Conservation (phyloP, 2,329 filamentous ascomycete species). For the Chaetomiaceae sp. region DNA sequence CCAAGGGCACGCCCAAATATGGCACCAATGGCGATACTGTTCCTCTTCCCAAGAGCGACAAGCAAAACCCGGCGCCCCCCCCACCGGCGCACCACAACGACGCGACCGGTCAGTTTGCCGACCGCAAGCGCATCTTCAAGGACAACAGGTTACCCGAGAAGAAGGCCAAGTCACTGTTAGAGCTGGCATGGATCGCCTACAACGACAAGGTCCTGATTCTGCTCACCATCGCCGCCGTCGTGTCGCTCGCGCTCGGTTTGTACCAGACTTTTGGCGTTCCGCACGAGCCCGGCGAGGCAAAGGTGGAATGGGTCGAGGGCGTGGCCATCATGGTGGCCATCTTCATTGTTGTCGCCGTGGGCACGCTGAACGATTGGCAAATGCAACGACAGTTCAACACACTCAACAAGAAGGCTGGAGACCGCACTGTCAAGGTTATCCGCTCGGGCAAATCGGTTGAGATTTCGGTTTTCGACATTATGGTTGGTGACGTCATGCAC, state of each 20-base stretch:
- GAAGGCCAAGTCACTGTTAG: conserved; percentile 57
- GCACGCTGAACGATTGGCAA: conserved; percentile 63
- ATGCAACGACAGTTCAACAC: conserved; percentile 63
- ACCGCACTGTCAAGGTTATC: conserved; percentile 61
- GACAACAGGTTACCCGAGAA: conserved; percentile 60
- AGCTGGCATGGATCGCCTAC: conserved; percentile 62
- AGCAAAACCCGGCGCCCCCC: conserved; percentile 9
- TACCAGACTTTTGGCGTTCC: conserved; percentile 59
- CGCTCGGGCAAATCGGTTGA: conserved; percentile 61
- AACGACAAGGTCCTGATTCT: conserved; percentile 66
- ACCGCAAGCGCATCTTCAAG: conserved; percentile 55
- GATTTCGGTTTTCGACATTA: conserved; percentile 61
- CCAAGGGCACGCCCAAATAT: conserved; percentile 34
- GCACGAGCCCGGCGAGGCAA: conserved; percentile 39
- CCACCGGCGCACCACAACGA: conserved; percentile 9
- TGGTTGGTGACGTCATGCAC: conserved; percentile 66
- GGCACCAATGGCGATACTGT: conserved; percentile 33
- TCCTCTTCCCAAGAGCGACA: conserved; percentile 27
- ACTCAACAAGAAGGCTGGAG: conserved; percentile 57
- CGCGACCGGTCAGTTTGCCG: conserved; percentile 32
- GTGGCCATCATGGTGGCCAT: conserved; percentile 64
- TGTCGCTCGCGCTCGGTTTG: conserved; percentile 62
- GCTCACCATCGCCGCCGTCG: conserved; percentile 59
- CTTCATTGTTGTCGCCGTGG: conserved; percentile 59
- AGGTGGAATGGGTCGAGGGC: conserved; percentile 63